Conservation (phyloP, 371 early-diverging fungal genomes). For the Lichtheimia ornata region DNA sequence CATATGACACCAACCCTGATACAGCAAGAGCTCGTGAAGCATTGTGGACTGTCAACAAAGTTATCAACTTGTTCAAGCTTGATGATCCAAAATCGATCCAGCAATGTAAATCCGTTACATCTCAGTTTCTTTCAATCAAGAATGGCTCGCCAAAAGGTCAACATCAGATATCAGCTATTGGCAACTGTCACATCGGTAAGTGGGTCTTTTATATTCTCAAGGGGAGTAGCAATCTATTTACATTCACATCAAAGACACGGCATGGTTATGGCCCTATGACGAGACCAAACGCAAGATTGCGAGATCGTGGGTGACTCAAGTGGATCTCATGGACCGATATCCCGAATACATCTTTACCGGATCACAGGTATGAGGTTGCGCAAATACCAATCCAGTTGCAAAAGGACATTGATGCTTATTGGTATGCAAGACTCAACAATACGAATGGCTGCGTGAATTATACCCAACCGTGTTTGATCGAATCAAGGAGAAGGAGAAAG, state of each 20-base stretch:
- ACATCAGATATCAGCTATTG: constrained; percentile 79
- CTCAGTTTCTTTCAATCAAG: constrained; percentile 61
- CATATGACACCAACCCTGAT: constrained; percentile 70
- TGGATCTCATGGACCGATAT: constrained; percentile 81
- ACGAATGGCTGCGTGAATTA: constrained; percentile 84
- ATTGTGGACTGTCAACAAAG: constrained; percentile 74
- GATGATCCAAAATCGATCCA: constrained; percentile 57
- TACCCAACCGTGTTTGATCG: constrained; percentile 86
- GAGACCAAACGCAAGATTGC: constrained; percentile 97
- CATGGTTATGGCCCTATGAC: constrained; percentile 93
- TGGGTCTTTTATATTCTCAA: background rate
- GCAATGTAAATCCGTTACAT: constrained; percentile 57
- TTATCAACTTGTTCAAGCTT: constrained; percentile 73
- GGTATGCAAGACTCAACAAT: constrained; percentile 74
- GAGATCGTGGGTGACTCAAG: constrained; percentile 88
- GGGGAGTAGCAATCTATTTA: background rate
- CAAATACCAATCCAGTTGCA: background rate
- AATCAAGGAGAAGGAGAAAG: constrained; percentile 68
- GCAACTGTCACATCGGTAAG: constrained; percentile 85
- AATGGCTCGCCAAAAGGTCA: constrained; percentile 48
- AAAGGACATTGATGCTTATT: background rate
- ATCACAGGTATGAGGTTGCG: constrained; percentile 66
- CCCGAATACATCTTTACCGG: constrained; percentile 90
- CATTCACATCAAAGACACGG: constrained; percentile 48
- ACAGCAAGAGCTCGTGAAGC: constrained; percentile 69